Base-by-base conservation (phyloP, 2,329 filamentous ascomycete species). In the Pseudogymnoascus sp. region DNA sequence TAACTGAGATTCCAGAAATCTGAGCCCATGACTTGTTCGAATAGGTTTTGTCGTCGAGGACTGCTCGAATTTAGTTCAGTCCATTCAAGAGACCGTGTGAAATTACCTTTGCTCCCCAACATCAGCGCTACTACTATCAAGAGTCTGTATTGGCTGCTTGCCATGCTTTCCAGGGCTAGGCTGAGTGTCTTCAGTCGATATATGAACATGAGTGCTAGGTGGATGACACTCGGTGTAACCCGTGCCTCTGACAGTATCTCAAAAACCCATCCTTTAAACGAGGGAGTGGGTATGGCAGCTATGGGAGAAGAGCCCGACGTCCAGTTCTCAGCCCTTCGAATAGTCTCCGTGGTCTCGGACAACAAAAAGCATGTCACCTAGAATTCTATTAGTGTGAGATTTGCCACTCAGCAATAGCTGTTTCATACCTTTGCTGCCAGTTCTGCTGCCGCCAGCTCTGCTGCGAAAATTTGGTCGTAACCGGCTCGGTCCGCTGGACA, bases 1-100 rank as follows among this genome's bases (percentile, higher is more conserved):
- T 86, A 10, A 97, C 93, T 1, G 90, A 87, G 65, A 99, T 96
- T 48, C 90, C 90, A 0, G 94, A 97, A 9, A 99, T 94, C 70
- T 99, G 94, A 2, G 93, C 94, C 94, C 94, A 99, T 0, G 94
- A 97, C 80, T 97, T 97, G 79, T 99, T 99, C 38, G 94, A 97
- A 76, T 99, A 99, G 0, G 94, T 97, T 74, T 97, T 99, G 75
- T 99, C 94, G 72, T 99, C 94, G 69, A 99, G 79, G 73, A 97
- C 88, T 91, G 65, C 1, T 44, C 48, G 35, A 63, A 38, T 64
- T 75, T 68, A 70, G 2, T 17, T 44, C 29, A 15, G 13, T 41
- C 62, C 42, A 39, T 15, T 15, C 29, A 12, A 17, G 17, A 5
- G 55, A 6, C 36, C 15, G 29, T 61, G 59, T 27, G 58, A 41